Conservation (phyloP, 257 asterid genomes). For the Nicotiana otophora region DNA sequence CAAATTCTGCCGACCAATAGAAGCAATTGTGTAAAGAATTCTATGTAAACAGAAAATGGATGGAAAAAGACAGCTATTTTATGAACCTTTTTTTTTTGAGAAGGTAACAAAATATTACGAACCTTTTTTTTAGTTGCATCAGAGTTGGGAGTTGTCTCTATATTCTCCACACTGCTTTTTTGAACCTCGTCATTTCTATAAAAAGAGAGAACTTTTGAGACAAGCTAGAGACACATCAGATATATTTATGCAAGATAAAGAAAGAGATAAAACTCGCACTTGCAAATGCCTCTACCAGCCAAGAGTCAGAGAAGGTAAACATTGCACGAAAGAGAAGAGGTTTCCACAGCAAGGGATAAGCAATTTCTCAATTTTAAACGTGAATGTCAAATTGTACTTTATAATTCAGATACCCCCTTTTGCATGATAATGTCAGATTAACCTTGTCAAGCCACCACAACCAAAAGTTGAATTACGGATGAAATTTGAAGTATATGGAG, state of each 20-base stretch:
- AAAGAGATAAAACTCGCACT: not conserved
- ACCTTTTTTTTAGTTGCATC: constrained; percentile 50
- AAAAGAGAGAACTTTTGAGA: constrained; percentile 9
- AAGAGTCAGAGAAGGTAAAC: constrained; percentile 1
- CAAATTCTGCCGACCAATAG: constrained; percentile 6
- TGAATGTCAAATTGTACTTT: not conserved
- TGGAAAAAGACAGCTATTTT: not conserved
- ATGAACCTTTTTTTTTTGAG: constrained; percentile 34
- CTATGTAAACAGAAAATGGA: not conserved
- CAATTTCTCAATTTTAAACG: not conserved
- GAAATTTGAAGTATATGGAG: not conserved
- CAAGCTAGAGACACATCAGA: constrained; percentile 7
- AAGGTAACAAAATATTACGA: not conserved
- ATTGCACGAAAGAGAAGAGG: not conserved
- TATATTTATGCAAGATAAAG: not conserved
- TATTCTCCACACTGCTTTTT: constrained; percentile 32
- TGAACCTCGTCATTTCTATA: constrained; percentile 42
- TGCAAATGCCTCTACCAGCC: constrained; percentile 3
- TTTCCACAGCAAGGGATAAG: not conserved
- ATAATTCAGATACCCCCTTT: not conserved
- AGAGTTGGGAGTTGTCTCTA: constrained; percentile 27
- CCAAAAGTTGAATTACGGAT: not conserved
- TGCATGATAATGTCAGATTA: not conserved
- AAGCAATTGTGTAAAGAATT: not conserved
- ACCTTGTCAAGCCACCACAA: not conserved